A percentile compares a stretch with the other conserved stretches of the same genome.
phyloP scores from a whole-genome alignment of 352 stramenopile species.

The Pythium guiyangense region DNA sequence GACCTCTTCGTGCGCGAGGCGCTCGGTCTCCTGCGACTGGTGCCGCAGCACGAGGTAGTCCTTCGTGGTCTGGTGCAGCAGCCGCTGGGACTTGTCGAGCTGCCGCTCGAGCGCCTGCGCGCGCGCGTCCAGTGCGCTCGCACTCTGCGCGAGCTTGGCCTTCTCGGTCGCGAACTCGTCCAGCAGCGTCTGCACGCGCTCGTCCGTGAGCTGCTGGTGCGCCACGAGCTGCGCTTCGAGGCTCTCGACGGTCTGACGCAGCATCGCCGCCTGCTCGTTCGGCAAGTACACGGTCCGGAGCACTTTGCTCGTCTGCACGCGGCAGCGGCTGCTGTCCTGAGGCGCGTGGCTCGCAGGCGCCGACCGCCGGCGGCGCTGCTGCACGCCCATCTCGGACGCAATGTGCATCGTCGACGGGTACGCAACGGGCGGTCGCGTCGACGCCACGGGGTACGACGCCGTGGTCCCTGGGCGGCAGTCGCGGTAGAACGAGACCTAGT shows the following conservation, averaged over 20 bases:
- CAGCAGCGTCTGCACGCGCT: conserved; percentile 51
- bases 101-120: conserved; percentile 36
- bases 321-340: conserved; percentile 11
- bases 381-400: conserved; percentile 24
- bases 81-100: conserved; percentile 43
- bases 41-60: conserved; percentile 76
- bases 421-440: conserved; percentile 34
- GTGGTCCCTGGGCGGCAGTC: conserved; percentile 61
- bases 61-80: conserved; percentile 68
- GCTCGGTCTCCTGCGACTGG: conserved; percentile 56
- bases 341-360: background rate
- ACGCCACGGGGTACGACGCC: conserved; percentile 38
- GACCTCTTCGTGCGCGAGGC: conserved; percentile 55
- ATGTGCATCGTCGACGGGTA: conserved; percentile 81
- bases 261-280: conserved; percentile 50
- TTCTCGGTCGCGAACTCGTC: conserved; percentile 58
- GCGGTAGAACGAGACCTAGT: conserved; percentile 64
- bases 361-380: background rate
- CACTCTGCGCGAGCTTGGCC: conserved; percentile 35
- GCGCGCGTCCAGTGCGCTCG: conserved; percentile 31
- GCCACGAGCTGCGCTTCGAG: conserved; percentile 57
- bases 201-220: conserved; percentile 49
- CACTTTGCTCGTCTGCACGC: conserved; percentile 29
- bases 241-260: conserved; percentile 45
- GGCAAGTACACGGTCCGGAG: conserved; percentile 79